Percentiles rank a stretch among this genome's conserved stretches.
Conservation (phyloP, 2,329 filamentous ascomycete genomes). For the Trichoderma pleuroti region DNA sequence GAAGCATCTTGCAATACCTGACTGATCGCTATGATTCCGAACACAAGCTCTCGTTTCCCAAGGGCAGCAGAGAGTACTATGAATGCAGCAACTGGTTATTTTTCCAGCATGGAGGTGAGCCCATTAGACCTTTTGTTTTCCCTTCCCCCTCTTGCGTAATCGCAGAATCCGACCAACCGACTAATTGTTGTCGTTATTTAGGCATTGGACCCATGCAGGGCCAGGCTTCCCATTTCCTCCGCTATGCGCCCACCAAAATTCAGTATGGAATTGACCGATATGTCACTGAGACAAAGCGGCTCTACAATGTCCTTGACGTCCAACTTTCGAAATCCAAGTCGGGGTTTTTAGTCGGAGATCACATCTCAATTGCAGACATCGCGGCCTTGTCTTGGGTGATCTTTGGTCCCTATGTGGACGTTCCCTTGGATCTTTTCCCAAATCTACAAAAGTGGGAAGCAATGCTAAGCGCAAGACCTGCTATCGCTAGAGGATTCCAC, state of each 20-base stretch:
- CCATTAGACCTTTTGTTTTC: not conserved
- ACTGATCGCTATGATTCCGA: slow-evolving; percentile 1
- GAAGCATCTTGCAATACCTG: slow-evolving; percentile 8
- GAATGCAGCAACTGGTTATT: not conserved
- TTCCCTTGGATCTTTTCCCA: not conserved
- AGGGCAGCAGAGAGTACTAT: not conserved
- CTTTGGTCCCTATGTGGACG: not conserved
- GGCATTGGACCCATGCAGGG: not conserved
- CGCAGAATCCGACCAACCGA: not conserved
- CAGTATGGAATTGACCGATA: not conserved
- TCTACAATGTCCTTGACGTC: not conserved
- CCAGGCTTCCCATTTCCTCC: not conserved
- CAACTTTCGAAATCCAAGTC: not conserved
- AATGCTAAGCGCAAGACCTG: not conserved
- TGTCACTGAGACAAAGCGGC: not conserved
- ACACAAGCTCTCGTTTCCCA: not conserved
- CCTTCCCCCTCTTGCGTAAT: not conserved
- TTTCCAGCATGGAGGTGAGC: slow-evolving; percentile 1
- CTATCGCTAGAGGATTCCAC: not conserved
- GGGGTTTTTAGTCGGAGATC: not conserved
- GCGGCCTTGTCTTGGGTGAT: not conserved
- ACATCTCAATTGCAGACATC: not conserved
- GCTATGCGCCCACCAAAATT: not conserved
- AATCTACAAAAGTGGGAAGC: slow-evolving; percentile 6
- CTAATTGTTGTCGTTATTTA: not conserved